Percentiles rank a stretch among this genome's conserved stretches.
Conservation (phyloP, 169 alveolate genomes). For the Cryptosporidium meleagridis region DNA sequence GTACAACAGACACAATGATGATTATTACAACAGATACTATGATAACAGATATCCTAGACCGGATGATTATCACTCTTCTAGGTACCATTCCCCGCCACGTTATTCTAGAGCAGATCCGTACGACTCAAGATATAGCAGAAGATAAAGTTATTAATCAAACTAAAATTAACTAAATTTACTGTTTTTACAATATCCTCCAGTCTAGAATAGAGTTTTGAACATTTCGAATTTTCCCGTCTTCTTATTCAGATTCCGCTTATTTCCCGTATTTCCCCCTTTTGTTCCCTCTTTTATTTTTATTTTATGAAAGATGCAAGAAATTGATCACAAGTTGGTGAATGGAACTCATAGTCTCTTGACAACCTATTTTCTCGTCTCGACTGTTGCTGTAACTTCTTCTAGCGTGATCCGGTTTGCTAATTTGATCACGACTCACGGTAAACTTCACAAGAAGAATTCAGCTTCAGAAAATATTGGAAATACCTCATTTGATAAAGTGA, state of each 20-base stretch:
- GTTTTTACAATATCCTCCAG: slow-evolving; percentile 13
- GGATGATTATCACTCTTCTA: slow-evolving; percentile 50
- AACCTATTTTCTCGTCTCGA: not conserved
- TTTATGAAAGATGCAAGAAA: slow-evolving; percentile 7
- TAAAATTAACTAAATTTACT: slow-evolving; percentile 23
- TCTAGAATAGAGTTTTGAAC: slow-evolving; percentile 16
- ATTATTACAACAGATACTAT: slow-evolving; percentile 58
- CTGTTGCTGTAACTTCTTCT: not conserved
- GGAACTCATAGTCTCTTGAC: not conserved
- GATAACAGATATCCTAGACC: slow-evolving; percentile 60
- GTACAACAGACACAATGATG: slow-evolving; percentile 66
- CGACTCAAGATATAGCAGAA: slow-evolving; percentile 65
- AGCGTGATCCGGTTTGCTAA: not conserved
- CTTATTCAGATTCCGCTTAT: slow-evolving; percentile 45
- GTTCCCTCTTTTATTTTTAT: slow-evolving; percentile 29
- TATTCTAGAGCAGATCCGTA: slow-evolving; percentile 75
- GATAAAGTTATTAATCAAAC: slow-evolving; percentile 32
- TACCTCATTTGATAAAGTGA: not conserved
- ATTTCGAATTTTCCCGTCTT: slow-evolving; percentile 49
- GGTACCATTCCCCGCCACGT: slow-evolving; percentile 72
- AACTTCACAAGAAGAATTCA: not conserved
- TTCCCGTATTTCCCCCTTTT: slow-evolving; percentile 21
- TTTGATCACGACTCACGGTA: slow-evolving; percentile 12
- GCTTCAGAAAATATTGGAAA: not conserved
- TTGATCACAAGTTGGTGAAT: not conserved